Evolutionary conservation across 1,284 basidiomycete species (phyloP), one percentile per base, ranked within the genome.

Genomic region (Boletellus deceptivus): DNA sequence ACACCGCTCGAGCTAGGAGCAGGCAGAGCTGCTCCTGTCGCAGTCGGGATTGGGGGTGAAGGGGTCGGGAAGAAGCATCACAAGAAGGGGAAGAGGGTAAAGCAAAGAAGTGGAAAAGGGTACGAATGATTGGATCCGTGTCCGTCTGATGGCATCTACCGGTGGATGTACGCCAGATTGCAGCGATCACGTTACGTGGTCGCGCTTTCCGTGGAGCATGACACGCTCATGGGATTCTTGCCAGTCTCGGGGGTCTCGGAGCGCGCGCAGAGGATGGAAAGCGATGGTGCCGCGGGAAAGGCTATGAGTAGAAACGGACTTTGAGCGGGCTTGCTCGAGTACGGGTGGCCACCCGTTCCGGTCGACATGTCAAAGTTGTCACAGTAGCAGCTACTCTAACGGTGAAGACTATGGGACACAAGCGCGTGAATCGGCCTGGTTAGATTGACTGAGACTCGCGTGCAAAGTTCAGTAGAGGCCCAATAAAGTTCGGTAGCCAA

Each of bases 101-200:
- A 98, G 72, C 87, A 93, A 70, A 75, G 94, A 58, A 93, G 90
- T 62, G 94, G 94, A 24, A 86, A 83, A 63, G 94, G 94, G 27
- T 97, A 97, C 62, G 94, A 95, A 62, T 83, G 64, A 65, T 41
- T 20, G 18, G 43, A 46, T 31, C 34, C 25, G 22, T 27, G 42
- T 20, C 13, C n/a, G 16, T 6, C 16, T 17, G 39, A 27, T 25
- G 25, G 22, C 18, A 25, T 46, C 24, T 37, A 22, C 24, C 33
- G 16, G 42, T 43, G 46, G 24, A 33, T 9, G 29, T 31, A 36
- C 34, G 29, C 39, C 20, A 24, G 43, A 37, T 42, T 29, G 39
- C 1, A 31, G 11, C 8, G 29, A 5, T 31, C 11, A 13, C 11
- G 40, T 59, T 55, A 75, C 54, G 64, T 91, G 89, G 60, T 89